These are phyloP conservation scores for Lagenidium giganteum DNA, from an alignment of 352 stramenopile genomes.

Conservation along the genomic window DNA sequence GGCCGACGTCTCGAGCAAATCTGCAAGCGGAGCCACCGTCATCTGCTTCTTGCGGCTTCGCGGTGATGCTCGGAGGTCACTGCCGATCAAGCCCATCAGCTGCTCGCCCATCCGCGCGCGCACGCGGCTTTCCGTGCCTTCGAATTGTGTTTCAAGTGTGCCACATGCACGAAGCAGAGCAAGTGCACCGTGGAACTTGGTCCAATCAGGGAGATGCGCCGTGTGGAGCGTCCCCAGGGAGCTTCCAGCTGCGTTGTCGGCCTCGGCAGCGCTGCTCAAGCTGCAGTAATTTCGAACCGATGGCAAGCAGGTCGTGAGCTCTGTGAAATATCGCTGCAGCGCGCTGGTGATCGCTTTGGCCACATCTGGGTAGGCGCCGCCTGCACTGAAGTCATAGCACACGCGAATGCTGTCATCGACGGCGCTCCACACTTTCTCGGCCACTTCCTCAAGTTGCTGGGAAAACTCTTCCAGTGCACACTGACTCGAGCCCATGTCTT, in stretches of 20 bases:
- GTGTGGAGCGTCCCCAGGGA: neutral
- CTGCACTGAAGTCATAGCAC: constrained; percentile 54
- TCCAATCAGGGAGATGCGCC: constrained; percentile 38
- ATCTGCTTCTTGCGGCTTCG: constrained; percentile 25
- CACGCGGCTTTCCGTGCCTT: constrained; percentile 34
- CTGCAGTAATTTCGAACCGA: constrained; percentile 40
- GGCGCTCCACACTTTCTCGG: constrained; percentile 25
- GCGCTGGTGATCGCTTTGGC: constrained; percentile 31
- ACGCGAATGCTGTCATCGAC: constrained; percentile 50
- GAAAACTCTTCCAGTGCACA: constrained; percentile 45
- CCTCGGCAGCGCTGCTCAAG: constrained; percentile 8
- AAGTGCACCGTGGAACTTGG: constrained; percentile 63
- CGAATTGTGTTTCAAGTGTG: constrained; percentile 42
- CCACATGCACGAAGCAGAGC: constrained; percentile 58
- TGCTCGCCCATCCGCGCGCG: constrained; percentile 56
- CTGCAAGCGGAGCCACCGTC: constrained; percentile 14
- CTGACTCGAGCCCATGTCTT: constrained; percentile 14
- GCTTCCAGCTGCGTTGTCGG: neutral
- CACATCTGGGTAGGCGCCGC: constrained; percentile 53
- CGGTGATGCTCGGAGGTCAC: too few relatives aligned
- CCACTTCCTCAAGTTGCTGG: constrained; percentile 52
- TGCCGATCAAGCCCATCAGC: constrained; percentile 28
- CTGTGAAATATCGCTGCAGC: constrained; percentile 27
- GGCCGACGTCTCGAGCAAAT: constrained; percentile 33
- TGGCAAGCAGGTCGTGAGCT: constrained; percentile 38